Evolutionary conservation across 2,329 filamentous ascomycete genomes (phyloP), one percentile per base, ranked within the genome.

Genomic region (Verticillium albo-atrum): DNA sequence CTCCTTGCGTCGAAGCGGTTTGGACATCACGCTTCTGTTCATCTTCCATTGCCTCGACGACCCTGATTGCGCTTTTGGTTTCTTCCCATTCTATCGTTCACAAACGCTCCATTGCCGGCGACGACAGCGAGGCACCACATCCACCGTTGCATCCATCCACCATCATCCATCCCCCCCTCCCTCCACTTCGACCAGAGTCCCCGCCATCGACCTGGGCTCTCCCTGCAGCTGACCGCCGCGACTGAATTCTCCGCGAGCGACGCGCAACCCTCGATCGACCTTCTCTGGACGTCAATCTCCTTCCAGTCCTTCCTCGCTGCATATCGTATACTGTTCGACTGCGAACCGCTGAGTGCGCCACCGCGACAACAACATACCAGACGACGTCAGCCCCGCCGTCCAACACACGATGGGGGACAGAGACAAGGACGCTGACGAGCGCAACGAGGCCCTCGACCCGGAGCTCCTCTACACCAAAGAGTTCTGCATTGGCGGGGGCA

Each of bases 401-500:
- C 63, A 68, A 52, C 62, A n/a, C 30, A 32, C 30, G 9, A 84
- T 84, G 82, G 75, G 77, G 60, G 79, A 81, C 67, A 74, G 75
- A 61, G 75, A 79, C 57, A 77, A 77, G 59, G 77, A 81, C 26
- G 72, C 77, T 55, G 77, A 80, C 42, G 75, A 77, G 53, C 66
- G 68, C 64, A 79, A 83, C 63, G 83, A 83, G 70, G 79, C 80
- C 35, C 82, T 91, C 58, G 94, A 98, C 76, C 95, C 95, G 3
- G 92, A 96, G 77, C 86, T 89, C 62, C 83, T 98, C 57, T 99
- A 97, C 75, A 96, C 91, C 63, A 97, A 96, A 77, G 91, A 95
- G 75, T 91, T 88, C 72, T 93, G 90, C 78, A 94, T 95, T 75
- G 90, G 95, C 67, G 95, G 95, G 67, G 95, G 95, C 62, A 98